phyloP scores from a whole-genome alignment of 2,329 filamentous ascomycete species.

The Incumbomyces delicatus region DNA sequence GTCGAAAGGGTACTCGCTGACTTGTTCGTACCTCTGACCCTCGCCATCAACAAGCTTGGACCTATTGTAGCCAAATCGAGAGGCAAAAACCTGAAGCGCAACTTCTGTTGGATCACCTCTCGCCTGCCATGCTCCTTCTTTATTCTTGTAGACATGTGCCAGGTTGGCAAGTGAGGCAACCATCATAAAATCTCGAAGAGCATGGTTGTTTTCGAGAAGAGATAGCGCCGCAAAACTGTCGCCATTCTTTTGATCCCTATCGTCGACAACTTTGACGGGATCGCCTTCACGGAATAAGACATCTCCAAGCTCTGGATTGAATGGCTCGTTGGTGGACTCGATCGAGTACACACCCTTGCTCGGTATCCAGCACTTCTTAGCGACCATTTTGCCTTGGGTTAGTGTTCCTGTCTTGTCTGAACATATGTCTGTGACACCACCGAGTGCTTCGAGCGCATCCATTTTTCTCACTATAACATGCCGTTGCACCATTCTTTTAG shows the following conservation, averaged over 20 bases:
- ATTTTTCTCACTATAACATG: slow-evolving; percentile 45
- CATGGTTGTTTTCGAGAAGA: slow-evolving; percentile 36
- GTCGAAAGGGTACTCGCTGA: slow-evolving; percentile 64
- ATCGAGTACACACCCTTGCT: slow-evolving; percentile 49
- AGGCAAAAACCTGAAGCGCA: slow-evolving; percentile 64
- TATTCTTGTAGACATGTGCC: slow-evolving; percentile 49
- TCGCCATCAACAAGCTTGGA: slow-evolving; percentile 42
- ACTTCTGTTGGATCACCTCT: slow-evolving; percentile 63
- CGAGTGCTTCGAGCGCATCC: slow-evolving; percentile 44
- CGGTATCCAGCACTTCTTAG: slow-evolving; percentile 50
- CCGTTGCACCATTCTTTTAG: slow-evolving; percentile 42
- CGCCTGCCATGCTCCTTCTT: slow-evolving; percentile 49
- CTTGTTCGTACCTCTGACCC: slow-evolving; percentile 45
- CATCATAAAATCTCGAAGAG: slow-evolving; percentile 49
- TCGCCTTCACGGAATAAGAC: slow-evolving; percentile 31
- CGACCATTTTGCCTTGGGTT: slow-evolving; percentile 54
- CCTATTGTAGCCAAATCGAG: slow-evolving; percentile 56
- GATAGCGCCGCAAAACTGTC: slow-evolving; percentile 21
- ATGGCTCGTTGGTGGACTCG: slow-evolving; percentile 44
- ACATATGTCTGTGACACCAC: slow-evolving; percentile 45
- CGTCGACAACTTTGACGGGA: slow-evolving; percentile 23
- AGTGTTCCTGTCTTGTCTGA: slow-evolving; percentile 46
- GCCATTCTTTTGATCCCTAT: slow-evolving; percentile 24
- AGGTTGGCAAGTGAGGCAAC: slow-evolving; percentile 58
- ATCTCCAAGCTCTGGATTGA: slow-evolving; percentile 46